Evolutionary conservation across 768 basidiomycete species (phyloP).

Genomic region (Termitomyces bulborhizus): DNA sequence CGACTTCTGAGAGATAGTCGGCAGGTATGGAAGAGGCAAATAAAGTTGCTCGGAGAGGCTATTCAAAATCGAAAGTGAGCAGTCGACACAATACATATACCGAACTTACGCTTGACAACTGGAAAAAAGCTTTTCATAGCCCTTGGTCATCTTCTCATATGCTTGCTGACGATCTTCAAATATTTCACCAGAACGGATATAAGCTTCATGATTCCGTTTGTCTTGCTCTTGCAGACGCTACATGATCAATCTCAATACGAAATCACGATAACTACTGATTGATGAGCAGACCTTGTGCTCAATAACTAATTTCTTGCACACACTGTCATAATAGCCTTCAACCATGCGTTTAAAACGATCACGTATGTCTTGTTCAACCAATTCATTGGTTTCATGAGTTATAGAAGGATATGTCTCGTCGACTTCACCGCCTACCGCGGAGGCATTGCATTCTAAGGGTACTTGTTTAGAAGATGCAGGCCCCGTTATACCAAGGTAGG

Average conservation of each 20-base stretch:
- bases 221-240: constrained; percentile 97
- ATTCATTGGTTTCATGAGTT: constrained; percentile 54
- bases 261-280: neutral
- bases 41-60: constrained; percentile 91
- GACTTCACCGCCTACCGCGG: constrained; percentile 25
- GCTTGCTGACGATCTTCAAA: constrained; percentile 99
- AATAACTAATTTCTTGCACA: constrained; percentile 85
- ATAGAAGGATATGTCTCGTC: constrained; percentile 33
- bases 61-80: neutral
- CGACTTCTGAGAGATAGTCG: constrained; percentile 72
- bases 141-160: constrained; percentile 97
- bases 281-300: constrained; percentile 71
- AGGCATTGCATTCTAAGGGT: constrained; percentile 45
- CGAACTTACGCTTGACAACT: constrained; percentile 78
- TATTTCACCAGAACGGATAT: constrained; percentile 98
- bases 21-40: constrained; percentile 75
- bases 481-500: constrained; percentile 77
- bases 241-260: constrained; percentile 1
- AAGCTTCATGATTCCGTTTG: constrained; percentile 95
- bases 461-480: constrained; percentile 52
- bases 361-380: constrained; percentile 81
- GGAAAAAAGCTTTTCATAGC: constrained; percentile 85
- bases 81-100: neutral
- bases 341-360: constrained; percentile 91
- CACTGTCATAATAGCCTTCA: constrained; percentile 87